phyloP scores from a whole-genome alignment of 305 asterid genomes.

The Fraxinus albicans region DNA sequence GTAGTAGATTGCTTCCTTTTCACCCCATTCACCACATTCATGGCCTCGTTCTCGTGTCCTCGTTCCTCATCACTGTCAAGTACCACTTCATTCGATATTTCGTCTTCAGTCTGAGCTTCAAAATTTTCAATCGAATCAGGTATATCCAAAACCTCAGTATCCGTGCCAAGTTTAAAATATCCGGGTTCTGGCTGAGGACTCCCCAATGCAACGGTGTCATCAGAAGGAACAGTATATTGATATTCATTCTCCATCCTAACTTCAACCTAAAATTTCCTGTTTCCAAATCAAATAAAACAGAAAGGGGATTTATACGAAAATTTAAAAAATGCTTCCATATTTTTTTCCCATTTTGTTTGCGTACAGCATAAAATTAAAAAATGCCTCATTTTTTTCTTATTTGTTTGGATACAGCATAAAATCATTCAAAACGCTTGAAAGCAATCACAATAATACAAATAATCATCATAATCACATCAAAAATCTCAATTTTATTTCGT shows the following conservation, averaged over 20 bases:
- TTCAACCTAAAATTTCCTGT: constrained; percentile 10
- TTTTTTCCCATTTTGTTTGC: neutral
- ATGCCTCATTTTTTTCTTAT: neutral
- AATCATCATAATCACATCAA: neutral
- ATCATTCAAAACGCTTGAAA: neutral
- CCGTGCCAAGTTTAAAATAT: constrained; percentile 25
- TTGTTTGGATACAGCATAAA: neutral
- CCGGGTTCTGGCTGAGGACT: constrained; percentile 30
- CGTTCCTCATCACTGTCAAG: constrained; percentile 81
- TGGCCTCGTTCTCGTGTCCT: constrained; percentile 24
- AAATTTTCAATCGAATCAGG: constrained; percentile 38
- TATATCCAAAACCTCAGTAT: constrained; percentile 37
- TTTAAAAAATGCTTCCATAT: neutral
- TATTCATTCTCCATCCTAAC: constrained; percentile 37
- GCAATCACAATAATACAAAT: neutral
- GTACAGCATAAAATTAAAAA: neutral
- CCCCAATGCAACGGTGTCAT: constrained; percentile 29
- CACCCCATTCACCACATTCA: constrained; percentile 20
- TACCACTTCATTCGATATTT: constrained; percentile 38
- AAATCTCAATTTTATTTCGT: neutral
- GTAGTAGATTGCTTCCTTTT: constrained; percentile 24
- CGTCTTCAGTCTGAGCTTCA: constrained; percentile 31
- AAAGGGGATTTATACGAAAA: neutral
- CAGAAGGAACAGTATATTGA: constrained; percentile 29
- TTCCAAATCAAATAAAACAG: constrained; percentile 7